These are phyloP conservation scores for Fusarium sp. DNA, from an alignment of 2,329 filamentous ascomycete species.

Conservation along the genomic window DNA sequence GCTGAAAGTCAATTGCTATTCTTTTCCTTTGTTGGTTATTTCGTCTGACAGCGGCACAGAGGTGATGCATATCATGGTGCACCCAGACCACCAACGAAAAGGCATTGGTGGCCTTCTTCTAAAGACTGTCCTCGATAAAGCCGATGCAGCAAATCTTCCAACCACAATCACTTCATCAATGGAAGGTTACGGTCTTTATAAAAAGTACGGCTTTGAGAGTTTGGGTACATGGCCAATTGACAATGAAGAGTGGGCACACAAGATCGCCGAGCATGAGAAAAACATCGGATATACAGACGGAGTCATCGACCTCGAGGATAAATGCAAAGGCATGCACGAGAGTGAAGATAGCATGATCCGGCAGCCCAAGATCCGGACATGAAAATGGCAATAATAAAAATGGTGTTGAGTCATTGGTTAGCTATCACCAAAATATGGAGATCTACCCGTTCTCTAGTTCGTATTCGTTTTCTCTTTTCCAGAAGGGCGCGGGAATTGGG, in stretches of 20 bases:
- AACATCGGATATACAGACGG: conserved; percentile 24
- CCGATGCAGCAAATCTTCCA: conserved; percentile 23
- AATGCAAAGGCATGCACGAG: conserved; percentile 32
- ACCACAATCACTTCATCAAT: conserved; percentile 33
- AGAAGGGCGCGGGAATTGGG: conserved; percentile 15
- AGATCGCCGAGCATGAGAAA: conserved; percentile 21
- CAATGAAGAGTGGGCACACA: conserved; percentile 36
- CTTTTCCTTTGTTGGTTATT: not conserved
- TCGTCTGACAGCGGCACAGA: conserved; percentile 11
- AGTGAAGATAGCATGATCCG: conserved; percentile 43
- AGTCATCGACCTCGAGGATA: conserved; percentile 7
- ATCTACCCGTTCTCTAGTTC: conserved; percentile 33
- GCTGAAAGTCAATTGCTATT: not conserved
- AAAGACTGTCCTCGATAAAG: conserved; percentile 21
- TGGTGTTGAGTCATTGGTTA: conserved; percentile 15
- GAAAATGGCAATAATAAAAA: not conserved
- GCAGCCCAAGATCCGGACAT: conserved; percentile 19
- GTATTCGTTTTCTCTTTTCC: conserved; percentile 35
- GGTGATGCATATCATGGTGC: conserved; percentile 43
- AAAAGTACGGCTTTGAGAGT: conserved; percentile 26
- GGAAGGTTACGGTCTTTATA: conserved; percentile 33
- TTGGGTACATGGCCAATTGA: conserved; percentile 36
- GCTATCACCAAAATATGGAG: not conserved
- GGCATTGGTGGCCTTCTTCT: conserved; percentile 37
- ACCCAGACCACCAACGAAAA: conserved; percentile 37